These are phyloP conservation scores for Trichoderma erinaceum DNA, from an alignment of 495 filamentous ascomycete genomes.

Conservation along the genomic window DNA sequence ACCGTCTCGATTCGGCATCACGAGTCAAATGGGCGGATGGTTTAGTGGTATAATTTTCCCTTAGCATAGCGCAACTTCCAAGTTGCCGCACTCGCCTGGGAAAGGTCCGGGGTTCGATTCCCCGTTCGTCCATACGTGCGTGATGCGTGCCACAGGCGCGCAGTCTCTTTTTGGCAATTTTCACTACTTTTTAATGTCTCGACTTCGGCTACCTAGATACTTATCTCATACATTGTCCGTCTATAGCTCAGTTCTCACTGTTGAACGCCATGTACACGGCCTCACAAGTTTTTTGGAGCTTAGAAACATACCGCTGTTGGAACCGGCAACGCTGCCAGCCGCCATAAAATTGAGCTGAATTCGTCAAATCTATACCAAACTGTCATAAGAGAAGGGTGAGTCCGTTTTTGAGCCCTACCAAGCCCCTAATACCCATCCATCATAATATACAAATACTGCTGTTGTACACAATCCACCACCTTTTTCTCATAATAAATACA, in stretches of 20 bases:
- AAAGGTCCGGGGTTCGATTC: constrained; percentile 37
- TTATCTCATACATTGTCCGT: not conserved
- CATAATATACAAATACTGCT: constrained; percentile 2
- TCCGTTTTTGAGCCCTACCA: not conserved
- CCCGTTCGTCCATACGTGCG: constrained; percentile 26
- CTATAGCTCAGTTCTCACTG: not conserved
- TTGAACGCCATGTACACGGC: no score
- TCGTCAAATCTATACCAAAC: not conserved
- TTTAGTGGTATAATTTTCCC: constrained; percentile 15
- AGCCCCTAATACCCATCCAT: not conserved
- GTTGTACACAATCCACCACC: not conserved
- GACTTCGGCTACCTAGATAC: not conserved
- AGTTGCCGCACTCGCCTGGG: constrained; percentile 16
- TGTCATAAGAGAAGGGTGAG: not conserved
- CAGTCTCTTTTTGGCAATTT: not conserved
- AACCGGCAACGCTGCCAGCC: no score
- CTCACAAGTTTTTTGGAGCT: not conserved
- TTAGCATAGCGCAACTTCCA: constrained; percentile 9
- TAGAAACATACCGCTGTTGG: no score
- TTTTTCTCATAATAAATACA: not conserved
- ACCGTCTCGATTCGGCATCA: not conserved
- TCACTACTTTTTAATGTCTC: not conserved
- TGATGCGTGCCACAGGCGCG: not conserved
- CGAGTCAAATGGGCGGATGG: constrained; percentile 7
- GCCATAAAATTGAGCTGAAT: not conserved